These are phyloP conservation scores for Neoarthrinium moseri DNA, from an alignment of 2,329 filamentous ascomycete species.

Conservation along the genomic window DNA sequence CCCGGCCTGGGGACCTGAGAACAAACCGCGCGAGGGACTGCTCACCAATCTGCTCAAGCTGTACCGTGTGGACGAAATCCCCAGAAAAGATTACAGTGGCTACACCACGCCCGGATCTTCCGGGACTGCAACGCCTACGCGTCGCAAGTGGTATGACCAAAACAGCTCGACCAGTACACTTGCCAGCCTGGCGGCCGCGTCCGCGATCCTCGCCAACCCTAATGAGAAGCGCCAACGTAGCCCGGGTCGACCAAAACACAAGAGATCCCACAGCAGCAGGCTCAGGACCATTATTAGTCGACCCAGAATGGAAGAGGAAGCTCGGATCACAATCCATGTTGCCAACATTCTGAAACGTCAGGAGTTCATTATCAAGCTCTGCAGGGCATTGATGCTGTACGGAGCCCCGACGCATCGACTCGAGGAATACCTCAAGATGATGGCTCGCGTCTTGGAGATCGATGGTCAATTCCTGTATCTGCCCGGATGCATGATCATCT, in stretches of 20 bases:
- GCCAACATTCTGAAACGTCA: conserved; percentile 74
- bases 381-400: conserved; percentile 82
- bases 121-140: conserved; percentile 40
- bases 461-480: conserved; percentile 89
- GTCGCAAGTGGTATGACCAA: conserved; percentile 46
- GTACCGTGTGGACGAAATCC: conserved; percentile 34
- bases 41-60: conserved; percentile 46
- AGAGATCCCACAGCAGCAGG: conserved; percentile 33
- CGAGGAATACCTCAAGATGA: conserved; percentile 91
- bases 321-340: conserved; percentile 50
- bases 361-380: conserved; percentile 80
- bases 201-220: conserved; percentile 25
- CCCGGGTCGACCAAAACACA: conserved; percentile 29
- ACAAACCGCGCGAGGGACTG: conserved; percentile 38
- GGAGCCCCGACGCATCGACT: conserved; percentile 88
- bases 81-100: conserved; percentile 16
- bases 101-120: conserved; percentile 34
- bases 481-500: conserved; percentile 91
- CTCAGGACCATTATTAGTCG: conserved; percentile 29
- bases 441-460: conserved; percentile 82
- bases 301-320: conserved; percentile 42
- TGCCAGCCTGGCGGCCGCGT: conserved; percentile 46
- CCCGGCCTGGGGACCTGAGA: conserved; percentile 8
- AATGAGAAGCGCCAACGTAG: conserved; percentile 25
- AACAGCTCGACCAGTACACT: conserved; percentile 46